phyloP scores from a whole-genome alignment of 768 basidiomycete genomes.

The Mycena belliarum region DNA sequence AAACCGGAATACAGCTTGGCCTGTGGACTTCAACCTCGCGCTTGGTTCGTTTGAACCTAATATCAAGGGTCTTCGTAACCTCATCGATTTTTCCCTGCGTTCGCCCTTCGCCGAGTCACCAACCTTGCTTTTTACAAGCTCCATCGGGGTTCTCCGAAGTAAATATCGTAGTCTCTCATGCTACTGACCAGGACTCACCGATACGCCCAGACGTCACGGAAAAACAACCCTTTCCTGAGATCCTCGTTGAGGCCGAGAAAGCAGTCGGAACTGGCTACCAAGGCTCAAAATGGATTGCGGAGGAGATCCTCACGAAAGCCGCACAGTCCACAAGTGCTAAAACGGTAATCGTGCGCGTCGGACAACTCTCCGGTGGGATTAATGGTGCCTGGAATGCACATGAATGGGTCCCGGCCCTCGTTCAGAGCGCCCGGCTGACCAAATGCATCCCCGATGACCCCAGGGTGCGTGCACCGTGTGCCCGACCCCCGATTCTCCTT shows the following conservation, averaged over 20 bases:
- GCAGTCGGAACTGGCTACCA: conserved; percentile 31
- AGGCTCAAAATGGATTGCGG: conserved; percentile 31
- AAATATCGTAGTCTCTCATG: background rate
- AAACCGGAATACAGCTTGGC: conserved; percentile 28
- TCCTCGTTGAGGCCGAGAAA: background rate
- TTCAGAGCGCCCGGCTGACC: conserved; percentile 23
- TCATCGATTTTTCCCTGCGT: conserved; percentile 38
- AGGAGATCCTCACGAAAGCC: conserved; percentile 24
- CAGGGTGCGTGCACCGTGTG: conserved; percentile 8
- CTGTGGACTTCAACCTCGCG: conserved; percentile 34
- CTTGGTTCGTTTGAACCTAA: conserved; percentile 32
- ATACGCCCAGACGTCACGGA: background rate
- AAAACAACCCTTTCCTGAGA: background rate
- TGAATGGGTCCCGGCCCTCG: conserved; percentile 40
- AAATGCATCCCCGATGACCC: conserved; percentile 22
- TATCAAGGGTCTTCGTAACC: conserved; percentile 30
- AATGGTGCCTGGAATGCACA: conserved; percentile 35
- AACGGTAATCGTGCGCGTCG: conserved; percentile 31
- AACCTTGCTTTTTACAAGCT: conserved; percentile 36
- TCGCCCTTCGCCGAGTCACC: conserved; percentile 30
- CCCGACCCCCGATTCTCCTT: too few relatives aligned
- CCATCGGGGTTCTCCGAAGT: conserved; percentile 28
- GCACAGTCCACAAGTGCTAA: conserved; percentile 18
- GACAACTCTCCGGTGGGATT: conserved; percentile 34
- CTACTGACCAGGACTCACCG: background rate